Percentiles rank a stretch among this genome's conserved stretches.
Conservation (phyloP, 768 basidiomycete species). For the Phaffia tasmanica region DNA sequence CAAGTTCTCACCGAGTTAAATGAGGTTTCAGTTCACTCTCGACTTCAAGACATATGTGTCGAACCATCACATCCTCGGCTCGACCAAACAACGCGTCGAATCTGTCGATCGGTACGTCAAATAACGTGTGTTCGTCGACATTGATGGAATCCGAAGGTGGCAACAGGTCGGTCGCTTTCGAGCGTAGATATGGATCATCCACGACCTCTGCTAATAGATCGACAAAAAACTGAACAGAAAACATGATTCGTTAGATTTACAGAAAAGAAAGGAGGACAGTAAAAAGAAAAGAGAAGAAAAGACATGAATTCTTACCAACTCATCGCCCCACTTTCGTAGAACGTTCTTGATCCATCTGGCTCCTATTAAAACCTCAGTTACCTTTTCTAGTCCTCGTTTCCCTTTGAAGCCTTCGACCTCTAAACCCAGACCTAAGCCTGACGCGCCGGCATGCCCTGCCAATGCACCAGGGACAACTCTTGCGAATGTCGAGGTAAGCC, state of each 20-base stretch:
- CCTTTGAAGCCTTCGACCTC: constrained; percentile 62
- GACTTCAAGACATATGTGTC: constrained; percentile 71
- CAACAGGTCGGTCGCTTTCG: constrained; percentile 49
- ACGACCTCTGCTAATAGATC: constrained; percentile 53
- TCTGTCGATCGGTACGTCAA: constrained; percentile 59
- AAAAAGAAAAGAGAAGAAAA: background rate
- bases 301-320: constrained; percentile 51
- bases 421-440: constrained; percentile 41
- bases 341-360: constrained; percentile 58
- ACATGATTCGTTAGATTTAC: too few relatives aligned
- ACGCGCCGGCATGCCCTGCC: constrained; percentile 42
- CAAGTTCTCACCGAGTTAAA: constrained; percentile 48
- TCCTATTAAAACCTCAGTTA: constrained; percentile 78
- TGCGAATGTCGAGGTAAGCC: constrained; percentile 71
- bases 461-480: constrained; percentile 88
- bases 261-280: background rate
- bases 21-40: constrained; percentile 64
- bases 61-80: constrained; percentile 79
- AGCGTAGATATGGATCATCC: constrained; percentile 40
- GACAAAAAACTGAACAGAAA: constrained; percentile 62
- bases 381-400: constrained; percentile 64
- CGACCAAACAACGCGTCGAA: constrained; percentile 54
- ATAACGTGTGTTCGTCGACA: constrained; percentile 53
- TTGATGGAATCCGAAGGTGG: constrained; percentile 35
- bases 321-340: constrained; percentile 78